phyloP scores from a whole-genome alignment of 345 rosid species.

The Orychophragmus violaceus region DNA sequence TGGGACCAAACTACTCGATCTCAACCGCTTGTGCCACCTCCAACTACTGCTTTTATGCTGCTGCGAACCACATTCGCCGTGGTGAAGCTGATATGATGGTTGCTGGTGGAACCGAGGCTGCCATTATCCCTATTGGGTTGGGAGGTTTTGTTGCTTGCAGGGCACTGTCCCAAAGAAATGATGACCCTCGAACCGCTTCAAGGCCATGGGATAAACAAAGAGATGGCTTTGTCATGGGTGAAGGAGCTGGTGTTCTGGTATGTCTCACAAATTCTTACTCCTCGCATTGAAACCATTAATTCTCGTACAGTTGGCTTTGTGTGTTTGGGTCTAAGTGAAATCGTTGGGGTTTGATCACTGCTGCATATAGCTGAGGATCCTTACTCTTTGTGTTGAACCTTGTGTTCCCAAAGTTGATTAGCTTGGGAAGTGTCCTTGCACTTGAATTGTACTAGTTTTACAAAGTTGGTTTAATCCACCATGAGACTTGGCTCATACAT shows the following conservation, averaged over 20 bases:
- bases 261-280: slow-evolving; percentile 22
- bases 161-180: slow-evolving; percentile 96
- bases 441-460: not conserved
- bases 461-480: not conserved
- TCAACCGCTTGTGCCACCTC: slow-evolving; percentile 99
- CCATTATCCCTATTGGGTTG: slow-evolving; percentile 90
- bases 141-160: slow-evolving; percentile 98
- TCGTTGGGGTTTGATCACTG: not conserved
- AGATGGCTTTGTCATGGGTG: slow-evolving; percentile 99
- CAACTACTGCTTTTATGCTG: slow-evolving; percentile 94
- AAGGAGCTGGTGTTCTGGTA: slow-evolving; percentile 98
- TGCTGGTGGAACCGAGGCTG: slow-evolving; percentile 99
- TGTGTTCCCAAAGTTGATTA: not conserved
- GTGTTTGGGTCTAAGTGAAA: not conserved
- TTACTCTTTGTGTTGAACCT: not conserved
- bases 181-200: slow-evolving; percentile 95
- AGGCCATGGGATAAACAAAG: slow-evolving; percentile 97
- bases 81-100: slow-evolving; percentile 98
- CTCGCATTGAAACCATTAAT: not conserved
- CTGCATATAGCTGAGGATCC: not conserved
- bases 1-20: slow-evolving; percentile 99
- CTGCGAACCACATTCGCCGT: slow-evolving; percentile 96
- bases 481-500: not conserved
- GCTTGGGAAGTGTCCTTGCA: not conserved
- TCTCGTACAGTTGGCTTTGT: no score